Base-by-base conservation (phyloP, 805 yeast species). In the Soucietia sequanensis region DNA sequence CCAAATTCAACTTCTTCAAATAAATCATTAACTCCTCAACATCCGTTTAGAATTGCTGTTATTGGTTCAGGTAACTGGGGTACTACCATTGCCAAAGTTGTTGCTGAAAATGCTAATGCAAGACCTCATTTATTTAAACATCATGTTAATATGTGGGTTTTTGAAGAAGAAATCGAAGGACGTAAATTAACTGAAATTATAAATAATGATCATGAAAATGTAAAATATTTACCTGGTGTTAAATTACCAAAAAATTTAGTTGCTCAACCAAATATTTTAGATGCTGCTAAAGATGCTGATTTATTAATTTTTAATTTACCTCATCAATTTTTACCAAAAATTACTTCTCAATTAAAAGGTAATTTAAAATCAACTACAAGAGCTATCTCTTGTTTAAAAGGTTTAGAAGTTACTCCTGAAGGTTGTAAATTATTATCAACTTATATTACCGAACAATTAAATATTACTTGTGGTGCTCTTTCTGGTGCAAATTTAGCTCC, bases 1-100 rank as follows among this genome's bases (percentile, higher is more conserved):
- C 46, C 54, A 27, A 40, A 38, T 38, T 13, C 27, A 8, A 29
- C 39, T 23, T 16, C 42, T n/a, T 34, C 36, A 18, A 12, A 39
- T 12, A 14, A 14, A 15, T 23, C 35, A 12, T 27, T 29, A 17
- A 9, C 35, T 16, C 39, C 42, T 1, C 45, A 22, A 27, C 44
- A 37, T 23, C 62, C 63, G 3, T 66, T 65, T 54, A 60, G 45
- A 41, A 52, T 68, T 33, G 62, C 68, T 46, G 66, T 68, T 35
- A 60, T 68, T 34, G 74, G 74, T 12, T 65, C 70, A 13, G 74
- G 74, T 24, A 68, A 67, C 50, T 68, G 74, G 74, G 74, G 74
- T 18, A 68, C 74, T 27, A 67, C 73, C 29, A 66, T 68, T 19
- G 72, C 74, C 40, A 68, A 68, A 51, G 56, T 68, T 20, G 46